Evolutionary conservation across 495 filamentous ascomycete genomes (phyloP), one percentile per base, ranked within the genome.

Genomic region (Xylaria curta): DNA sequence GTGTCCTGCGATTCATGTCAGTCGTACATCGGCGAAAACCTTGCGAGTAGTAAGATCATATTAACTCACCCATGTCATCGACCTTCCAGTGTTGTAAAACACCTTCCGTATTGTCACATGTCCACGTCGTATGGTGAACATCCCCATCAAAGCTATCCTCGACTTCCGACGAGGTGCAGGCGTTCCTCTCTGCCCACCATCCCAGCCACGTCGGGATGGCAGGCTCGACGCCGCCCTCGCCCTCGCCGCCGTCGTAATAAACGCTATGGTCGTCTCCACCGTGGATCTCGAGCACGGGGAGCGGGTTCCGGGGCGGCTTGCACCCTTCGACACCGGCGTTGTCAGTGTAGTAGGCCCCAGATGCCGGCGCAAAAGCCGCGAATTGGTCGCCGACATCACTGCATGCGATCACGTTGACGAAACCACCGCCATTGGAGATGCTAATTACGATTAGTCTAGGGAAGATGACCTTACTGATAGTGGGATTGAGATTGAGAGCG

Each of bases 391-490:
- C 81, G 6, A 75, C 78, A 6, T 79, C 51, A 70, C 83, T 83
- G 74, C 88, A 89, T 0, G 88, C 87, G 15, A 90, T 82, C 0
- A 82, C 79, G 61, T 80, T 78, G 51, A 84, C 81, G 72, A 89
- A 86, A 3, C 87, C 88, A 5, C 86, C 88, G 47, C 88, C 88
- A 72, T 85, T 89, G 3, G 85, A 88, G 71, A 87, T 86, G 24
- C 88, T 70, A 28, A 28, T 46, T 68, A 21, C 15, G 21, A 19
- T 70, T 64, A 70, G 58, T 17, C 0, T 15, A 38, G 26, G 49
- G 17, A 7, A 49, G 0, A 26, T 46, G 24, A 31, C 33, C n/a
- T 12, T 44, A 8, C 26, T 59, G 0, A 51, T 13, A 7, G 28
- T 1, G 28, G 3, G 2, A 51, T 13, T 15, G n/a, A n/a, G n/a